Evolutionary conservation across 1,284 basidiomycete species (phyloP).

Genomic region (Ustilago hordei): DNA sequence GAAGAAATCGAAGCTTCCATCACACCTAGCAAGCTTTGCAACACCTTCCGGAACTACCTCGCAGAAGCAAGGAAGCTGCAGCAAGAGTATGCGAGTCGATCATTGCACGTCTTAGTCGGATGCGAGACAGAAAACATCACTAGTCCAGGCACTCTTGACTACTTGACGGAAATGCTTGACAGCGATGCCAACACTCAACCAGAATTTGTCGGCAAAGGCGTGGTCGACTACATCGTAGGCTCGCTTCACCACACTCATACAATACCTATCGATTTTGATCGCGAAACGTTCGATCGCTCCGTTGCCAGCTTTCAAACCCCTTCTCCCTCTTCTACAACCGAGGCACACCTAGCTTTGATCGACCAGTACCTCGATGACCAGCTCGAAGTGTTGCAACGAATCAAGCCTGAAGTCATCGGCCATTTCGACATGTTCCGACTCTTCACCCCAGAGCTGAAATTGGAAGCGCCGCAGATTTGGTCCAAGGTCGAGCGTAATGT

Average conservation of each 20-base stretch:
- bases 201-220: slow-evolving; percentile 32
- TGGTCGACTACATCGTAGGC: slow-evolving; percentile 90
- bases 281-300: slow-evolving; percentile 77
- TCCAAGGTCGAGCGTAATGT: slow-evolving; percentile 82
- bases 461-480: slow-evolving; percentile 72
- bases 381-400: slow-evolving; percentile 70
- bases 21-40: slow-evolving; percentile 72
- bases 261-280: slow-evolving; percentile 93
- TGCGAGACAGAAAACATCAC: slow-evolving; percentile 94
- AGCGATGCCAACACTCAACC: slow-evolving; percentile 40
- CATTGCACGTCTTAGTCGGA: slow-evolving; percentile 84
- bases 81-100: slow-evolving; percentile 21
- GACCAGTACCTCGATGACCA: slow-evolving; percentile 62
- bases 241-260: slow-evolving; percentile 90
- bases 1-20: slow-evolving; percentile 78
- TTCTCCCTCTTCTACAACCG: slow-evolving; percentile 7
- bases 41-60: slow-evolving; percentile 79
- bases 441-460: slow-evolving; percentile 74
- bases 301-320: slow-evolving; percentile 72
- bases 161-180: slow-evolving; percentile 72
- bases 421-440: slow-evolving; percentile 79
- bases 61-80: slow-evolving; percentile 83
- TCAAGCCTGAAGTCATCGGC: slow-evolving; percentile 89
- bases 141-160: slow-evolving; percentile 74
- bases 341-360: slow-evolving; percentile 39